A percentile compares a stretch with the other conserved stretches of the same genome.
phyloP scores from a whole-genome alignment of 73 alveolate genomes.

The Paramecium sonneborni region DNA sequence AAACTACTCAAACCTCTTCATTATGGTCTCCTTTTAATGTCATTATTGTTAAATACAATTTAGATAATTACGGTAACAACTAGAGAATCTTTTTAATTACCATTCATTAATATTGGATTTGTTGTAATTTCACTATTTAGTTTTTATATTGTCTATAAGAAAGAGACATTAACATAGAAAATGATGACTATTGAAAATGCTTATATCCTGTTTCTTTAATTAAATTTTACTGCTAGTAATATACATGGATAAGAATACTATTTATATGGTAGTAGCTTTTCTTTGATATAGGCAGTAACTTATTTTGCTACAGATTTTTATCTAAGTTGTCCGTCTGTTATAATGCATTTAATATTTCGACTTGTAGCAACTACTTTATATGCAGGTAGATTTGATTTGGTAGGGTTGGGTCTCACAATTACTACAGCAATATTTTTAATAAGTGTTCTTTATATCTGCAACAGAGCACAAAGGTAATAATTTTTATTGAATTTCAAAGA shows the following conservation, averaged over 20 bases:
- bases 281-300: background rate
- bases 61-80: background rate
- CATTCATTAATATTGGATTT: background rate
- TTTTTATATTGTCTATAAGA: background rate
- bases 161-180: background rate
- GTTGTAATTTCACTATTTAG: background rate
- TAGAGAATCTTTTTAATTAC: background rate
- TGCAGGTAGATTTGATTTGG: background rate
- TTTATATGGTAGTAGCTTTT: background rate
- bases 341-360: background rate
- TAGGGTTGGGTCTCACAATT: background rate
- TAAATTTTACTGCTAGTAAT: background rate
- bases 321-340: background rate
- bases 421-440: background rate
- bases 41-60: background rate
- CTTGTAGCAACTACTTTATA: background rate
- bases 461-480: background rate
- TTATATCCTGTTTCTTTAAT: background rate
- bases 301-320: background rate
- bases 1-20: background rate
- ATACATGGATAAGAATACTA: background rate
- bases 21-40: background rate
- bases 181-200: constrained; percentile 19
- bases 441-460: background rate
- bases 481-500: background rate